phyloP scores from a whole-genome alignment of 352 stramenopile species.

The Thraustochytrium sp. region DNA sequence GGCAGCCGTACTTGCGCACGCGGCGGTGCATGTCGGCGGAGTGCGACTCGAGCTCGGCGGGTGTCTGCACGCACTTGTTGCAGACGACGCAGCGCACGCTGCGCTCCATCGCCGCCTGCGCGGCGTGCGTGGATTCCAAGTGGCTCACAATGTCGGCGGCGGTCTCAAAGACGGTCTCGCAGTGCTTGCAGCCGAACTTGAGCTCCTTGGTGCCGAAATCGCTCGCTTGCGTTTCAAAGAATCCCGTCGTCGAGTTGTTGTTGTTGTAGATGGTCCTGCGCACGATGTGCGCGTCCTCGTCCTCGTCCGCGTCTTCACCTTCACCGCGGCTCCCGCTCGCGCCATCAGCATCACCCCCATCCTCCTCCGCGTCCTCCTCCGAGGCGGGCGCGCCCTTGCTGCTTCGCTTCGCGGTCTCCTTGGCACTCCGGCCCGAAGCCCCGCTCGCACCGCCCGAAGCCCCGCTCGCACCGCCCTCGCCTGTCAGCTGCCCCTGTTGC shows the following conservation, averaged over 20 bases:
- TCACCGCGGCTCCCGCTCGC: too few species aligned
- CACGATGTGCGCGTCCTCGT: neutral
- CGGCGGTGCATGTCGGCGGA: neutral
- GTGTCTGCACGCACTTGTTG: neutral
- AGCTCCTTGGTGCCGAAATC: neutral
- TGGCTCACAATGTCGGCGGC: neutral
- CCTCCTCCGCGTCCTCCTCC: too few species aligned
- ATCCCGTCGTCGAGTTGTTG: neutral
- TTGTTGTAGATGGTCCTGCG: neutral
- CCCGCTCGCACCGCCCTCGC: too few species aligned
- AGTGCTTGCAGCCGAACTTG: slow-evolving; percentile 30
- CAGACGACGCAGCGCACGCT: slow-evolving; percentile 18
- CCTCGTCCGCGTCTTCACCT: neutral
- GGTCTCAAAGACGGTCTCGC: neutral
- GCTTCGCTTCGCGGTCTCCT: too few species aligned
- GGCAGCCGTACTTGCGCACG: slow-evolving; percentile 18
- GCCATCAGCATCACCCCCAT: too few species aligned
- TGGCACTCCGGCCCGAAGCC: too few species aligned
- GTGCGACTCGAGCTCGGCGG: neutral
- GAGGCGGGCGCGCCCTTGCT: too few species aligned
- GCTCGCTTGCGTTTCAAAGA: neutral
- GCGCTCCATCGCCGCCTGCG: neutral
- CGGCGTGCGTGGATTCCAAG: neutral
- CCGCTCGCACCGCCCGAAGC: too few species aligned
- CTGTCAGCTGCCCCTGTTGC: too few species aligned